These are phyloP conservation scores for Kwoniella newhampshirensis DNA, from an alignment of 768 basidiomycete genomes.

Conservation along the genomic window DNA sequence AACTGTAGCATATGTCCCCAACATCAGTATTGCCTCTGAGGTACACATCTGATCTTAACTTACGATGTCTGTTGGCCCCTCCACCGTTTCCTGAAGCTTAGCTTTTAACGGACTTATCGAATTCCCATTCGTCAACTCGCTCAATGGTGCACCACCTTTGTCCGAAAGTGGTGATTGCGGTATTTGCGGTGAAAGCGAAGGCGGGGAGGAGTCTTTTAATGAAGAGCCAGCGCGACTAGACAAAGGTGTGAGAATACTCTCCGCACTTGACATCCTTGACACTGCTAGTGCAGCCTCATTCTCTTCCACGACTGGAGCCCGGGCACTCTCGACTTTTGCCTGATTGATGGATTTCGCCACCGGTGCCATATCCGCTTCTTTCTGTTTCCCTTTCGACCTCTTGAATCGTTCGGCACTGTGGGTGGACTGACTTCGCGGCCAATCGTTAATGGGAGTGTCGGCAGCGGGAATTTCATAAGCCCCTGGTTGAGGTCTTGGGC, in stretches of 20 bases:
- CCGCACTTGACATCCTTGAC: not conserved
- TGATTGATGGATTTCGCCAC: too few species aligned
- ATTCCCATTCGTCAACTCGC: not conserved
- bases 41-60: too few species aligned
- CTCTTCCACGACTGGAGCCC: not conserved
- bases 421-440: conserved; percentile 12
- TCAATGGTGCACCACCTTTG: not conserved
- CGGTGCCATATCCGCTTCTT: not conserved
- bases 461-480: conserved; percentile 11
- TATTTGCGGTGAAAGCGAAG: not conserved
- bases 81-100: not conserved
- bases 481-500: conserved; percentile 5
- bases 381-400: not conserved
- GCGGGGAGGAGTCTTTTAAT: not conserved
- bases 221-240: not conserved
- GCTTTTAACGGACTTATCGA: not conserved
- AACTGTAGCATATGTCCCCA: too few species aligned
- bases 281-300: not conserved
- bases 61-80: not conserved
- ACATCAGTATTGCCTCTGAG: too few species aligned
- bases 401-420: conserved; percentile 11
- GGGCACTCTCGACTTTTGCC: not conserved
- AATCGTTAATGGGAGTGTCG: conserved; percentile 10
- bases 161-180: too few species aligned
- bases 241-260: not conserved